Percentiles rank a stretch among this genome's conserved stretches.
phyloP scores from a whole-genome alignment of 768 basidiomycete species.

The Leccinum disarticulatum region DNA sequence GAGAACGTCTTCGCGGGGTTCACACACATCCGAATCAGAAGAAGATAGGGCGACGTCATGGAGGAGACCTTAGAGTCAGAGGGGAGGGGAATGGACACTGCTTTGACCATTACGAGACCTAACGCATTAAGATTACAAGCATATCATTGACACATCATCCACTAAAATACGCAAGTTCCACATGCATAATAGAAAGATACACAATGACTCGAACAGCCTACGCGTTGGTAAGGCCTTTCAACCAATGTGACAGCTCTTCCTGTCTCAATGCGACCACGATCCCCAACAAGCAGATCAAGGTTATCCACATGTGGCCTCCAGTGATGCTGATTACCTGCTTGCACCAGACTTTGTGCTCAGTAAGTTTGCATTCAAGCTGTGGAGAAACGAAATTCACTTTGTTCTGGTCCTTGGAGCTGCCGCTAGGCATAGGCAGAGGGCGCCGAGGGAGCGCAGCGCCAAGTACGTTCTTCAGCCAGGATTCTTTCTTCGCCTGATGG shows the following conservation, averaged over 20 bases:
- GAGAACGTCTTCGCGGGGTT: slow-evolving; percentile 4
- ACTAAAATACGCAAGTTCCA: background rate
- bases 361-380: background rate
- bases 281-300: slow-evolving; percentile 10
- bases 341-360: slow-evolving; percentile 17
- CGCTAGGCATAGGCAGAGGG: slow-evolving; percentile 6
- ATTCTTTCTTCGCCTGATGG: slow-evolving; percentile 26
- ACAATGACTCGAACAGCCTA: background rate
- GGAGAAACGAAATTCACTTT: slow-evolving; percentile 6
- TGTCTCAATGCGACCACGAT: slow-evolving; percentile 5
- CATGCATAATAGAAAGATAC: background rate
- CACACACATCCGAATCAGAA: slow-evolving; percentile 18
- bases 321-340: slow-evolving; percentile 1
- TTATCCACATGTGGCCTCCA: slow-evolving; percentile 3
- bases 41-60: slow-evolving; percentile 17
- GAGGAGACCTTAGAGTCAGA: slow-evolving; percentile 11
- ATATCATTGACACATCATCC: background rate
- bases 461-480: slow-evolving; percentile 15
- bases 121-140: background rate
- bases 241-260: background rate
- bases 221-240: background rate
- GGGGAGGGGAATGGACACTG: background rate
- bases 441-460: slow-evolving; percentile 24
- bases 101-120: background rate
- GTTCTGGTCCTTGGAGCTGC: slow-evolving; percentile 13